A percentile compares a stretch with the other conserved stretches of the same genome.
These are phyloP conservation scores for Magnusiomyces ingens DNA, from an alignment of 1,139 yeast species.

Conservation along the genomic window DNA sequence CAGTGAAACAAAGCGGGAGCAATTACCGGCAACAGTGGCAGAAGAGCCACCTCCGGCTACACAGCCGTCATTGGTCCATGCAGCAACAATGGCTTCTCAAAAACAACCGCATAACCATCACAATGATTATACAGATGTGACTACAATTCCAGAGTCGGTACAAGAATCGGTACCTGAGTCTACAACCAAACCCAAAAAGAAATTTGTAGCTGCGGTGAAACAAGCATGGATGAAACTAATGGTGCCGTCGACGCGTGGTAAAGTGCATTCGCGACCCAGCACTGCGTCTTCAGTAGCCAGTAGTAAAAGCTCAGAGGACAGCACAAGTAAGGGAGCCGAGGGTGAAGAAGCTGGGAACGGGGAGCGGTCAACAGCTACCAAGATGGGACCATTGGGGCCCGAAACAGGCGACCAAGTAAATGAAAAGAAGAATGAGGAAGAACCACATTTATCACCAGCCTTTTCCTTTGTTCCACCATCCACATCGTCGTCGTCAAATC, in stretches of 20 bases:
- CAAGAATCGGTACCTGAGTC: background rate
- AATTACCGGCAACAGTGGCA: background rate
- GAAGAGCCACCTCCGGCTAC: background rate
- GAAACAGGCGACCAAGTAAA: conserved; percentile 5
- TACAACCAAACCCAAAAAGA: conserved; percentile 8
- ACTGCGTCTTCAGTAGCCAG: no score
- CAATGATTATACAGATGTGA: no score
- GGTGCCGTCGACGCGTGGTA: conserved; percentile 4
- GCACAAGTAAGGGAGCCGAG: no score
- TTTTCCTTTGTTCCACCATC: no score
- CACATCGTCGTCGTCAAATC: no score
- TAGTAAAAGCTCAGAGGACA: no score
- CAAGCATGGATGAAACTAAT: conserved; percentile 10
- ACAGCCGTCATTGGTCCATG: no score
- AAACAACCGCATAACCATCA: no score
- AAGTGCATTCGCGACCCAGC: background rate
- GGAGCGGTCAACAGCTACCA: no score
- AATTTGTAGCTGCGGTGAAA: conserved; percentile 8
- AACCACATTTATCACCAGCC: background rate
- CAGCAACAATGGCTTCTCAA: no score
- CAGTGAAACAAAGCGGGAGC: background rate
- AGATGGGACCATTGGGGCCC: no score
- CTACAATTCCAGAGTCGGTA: background rate
- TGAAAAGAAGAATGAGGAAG: background rate
- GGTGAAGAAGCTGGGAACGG: conserved; percentile 8